A percentile compares a stretch with the other conserved stretches of the same genome.
phyloP scores from a whole-genome alignment of 2,329 filamentous ascomycete species.

The Claviceps sp. region DNA sequence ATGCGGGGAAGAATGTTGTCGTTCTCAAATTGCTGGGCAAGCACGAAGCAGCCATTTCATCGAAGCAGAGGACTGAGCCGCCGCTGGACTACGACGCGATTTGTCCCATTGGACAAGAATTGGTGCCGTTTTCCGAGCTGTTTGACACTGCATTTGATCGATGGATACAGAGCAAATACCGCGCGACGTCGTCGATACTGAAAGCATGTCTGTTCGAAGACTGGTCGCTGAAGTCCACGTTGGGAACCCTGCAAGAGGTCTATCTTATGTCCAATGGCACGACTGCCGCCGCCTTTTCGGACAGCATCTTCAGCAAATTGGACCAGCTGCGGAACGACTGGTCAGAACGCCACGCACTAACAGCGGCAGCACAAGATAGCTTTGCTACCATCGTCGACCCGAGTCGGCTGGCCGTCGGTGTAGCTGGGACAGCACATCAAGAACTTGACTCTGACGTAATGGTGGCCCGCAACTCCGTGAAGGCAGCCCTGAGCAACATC shows the following conservation, averaged over 20 bases:
- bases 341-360: constrained; percentile 73
- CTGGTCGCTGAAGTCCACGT: constrained; percentile 50
- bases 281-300: constrained; percentile 50
- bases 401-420: constrained; percentile 48
- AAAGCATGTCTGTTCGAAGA: constrained; percentile 52
- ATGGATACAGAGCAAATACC: constrained; percentile 68
- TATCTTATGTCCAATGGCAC: constrained; percentile 69
- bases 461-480: constrained; percentile 42
- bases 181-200: constrained; percentile 52
- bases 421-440: constrained; percentile 24
- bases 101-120: constrained; percentile 29
- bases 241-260: constrained; percentile 55
- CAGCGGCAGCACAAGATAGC: constrained; percentile 61
- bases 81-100: constrained; percentile 44
- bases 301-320: constrained; percentile 60
- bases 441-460: constrained; percentile 30
- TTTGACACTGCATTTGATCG: constrained; percentile 57
- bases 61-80: constrained; percentile 23
- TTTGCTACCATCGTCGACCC: constrained; percentile 47
- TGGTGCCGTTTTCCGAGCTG: constrained; percentile 61
- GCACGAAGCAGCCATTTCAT: constrained; percentile 23
- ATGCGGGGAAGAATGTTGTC: constrained; percentile 75
- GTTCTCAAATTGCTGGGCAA: constrained; percentile 62
- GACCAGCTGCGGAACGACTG: constrained; percentile 48
- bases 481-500: constrained; percentile 43